Conservation (phyloP, 1,284 basidiomycete species). For the Termitomyces sp. region DNA sequence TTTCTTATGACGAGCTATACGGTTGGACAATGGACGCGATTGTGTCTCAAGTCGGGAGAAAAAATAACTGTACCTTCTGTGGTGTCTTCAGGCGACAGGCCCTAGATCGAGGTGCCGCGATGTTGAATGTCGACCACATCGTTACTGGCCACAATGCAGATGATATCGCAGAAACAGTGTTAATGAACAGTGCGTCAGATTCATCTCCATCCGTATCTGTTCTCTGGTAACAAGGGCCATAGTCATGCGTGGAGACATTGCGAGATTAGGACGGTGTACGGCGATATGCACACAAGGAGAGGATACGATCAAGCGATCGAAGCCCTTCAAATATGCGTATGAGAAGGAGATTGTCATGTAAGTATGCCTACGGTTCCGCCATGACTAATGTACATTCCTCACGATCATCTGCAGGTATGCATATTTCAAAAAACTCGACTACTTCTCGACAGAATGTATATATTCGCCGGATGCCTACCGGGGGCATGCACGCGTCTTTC, state of each 20-base stretch:
- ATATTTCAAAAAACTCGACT: slow-evolving; percentile 97
- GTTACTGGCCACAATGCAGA: slow-evolving; percentile 99
- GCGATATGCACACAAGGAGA: slow-evolving; percentile 91
- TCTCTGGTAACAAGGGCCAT: slow-evolving; percentile 7
- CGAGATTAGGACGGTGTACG: slow-evolving; percentile 90
- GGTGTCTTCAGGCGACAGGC: slow-evolving; percentile 97
- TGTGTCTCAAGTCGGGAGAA: slow-evolving; percentile 90
- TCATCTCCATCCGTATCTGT: slow-evolving; percentile 2
- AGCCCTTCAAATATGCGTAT: slow-evolving; percentile 99
- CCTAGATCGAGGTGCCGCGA: slow-evolving; percentile 88
- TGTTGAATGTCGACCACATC: slow-evolving; percentile 92
- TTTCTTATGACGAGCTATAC: slow-evolving; percentile 94
- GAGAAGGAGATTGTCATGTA: slow-evolving; percentile 99
- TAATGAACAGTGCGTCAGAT: slow-evolving; percentile 92
- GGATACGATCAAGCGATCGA: slow-evolving; percentile 93
- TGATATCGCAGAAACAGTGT: slow-evolving; percentile 96
- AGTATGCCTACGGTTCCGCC: slow-evolving; percentile 19
- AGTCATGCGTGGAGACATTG: slow-evolving; percentile 98
- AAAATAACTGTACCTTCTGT: slow-evolving; percentile 99
- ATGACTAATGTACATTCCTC: too few relatives aligned
- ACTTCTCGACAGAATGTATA: slow-evolving; percentile 99
- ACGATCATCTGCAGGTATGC: slow-evolving; percentile 73
- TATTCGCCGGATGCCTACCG: slow-evolving; percentile 98
- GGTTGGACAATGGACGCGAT: slow-evolving; percentile 99
- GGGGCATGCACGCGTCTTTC: slow-evolving; percentile 89